Evolutionary conservation across 169 alveolate species (phyloP).

Genomic region (Haemoproteus tartakovskyi): DNA sequence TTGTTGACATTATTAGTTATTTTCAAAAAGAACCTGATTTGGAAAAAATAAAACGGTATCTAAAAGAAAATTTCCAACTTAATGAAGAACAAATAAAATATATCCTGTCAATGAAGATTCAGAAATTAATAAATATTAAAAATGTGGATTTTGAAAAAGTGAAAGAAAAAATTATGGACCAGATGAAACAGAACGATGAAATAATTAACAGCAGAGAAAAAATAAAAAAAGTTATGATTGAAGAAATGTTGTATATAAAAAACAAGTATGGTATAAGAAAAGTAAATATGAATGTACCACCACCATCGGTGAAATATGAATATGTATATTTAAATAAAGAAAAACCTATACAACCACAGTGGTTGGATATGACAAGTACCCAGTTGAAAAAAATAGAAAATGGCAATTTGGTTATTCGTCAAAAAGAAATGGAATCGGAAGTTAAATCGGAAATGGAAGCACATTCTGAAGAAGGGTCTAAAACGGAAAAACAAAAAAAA

Average conservation of each 20-base stretch:
- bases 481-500: too few relatives aligned
- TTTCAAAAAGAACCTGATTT: constrained; percentile 20
- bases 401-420: too few relatives aligned
- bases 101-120: constrained; percentile 66
- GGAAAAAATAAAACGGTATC: constrained; percentile 8
- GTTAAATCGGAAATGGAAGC: too few relatives aligned
- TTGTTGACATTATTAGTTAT: constrained; percentile 32
- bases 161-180: constrained; percentile 12
- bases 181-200: constrained; percentile 4
- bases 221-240: constrained; percentile 43
- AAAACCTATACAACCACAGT: too few relatives aligned
- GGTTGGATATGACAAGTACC: too few relatives aligned
- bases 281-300: neutral
- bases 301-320: constrained; percentile 10
- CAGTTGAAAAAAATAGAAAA: too few relatives aligned
- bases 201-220: constrained; percentile 33
- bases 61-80: constrained; percentile 51
- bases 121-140: constrained; percentile 65
- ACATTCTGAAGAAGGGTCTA: too few relatives aligned
- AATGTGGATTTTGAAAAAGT: constrained; percentile 49
- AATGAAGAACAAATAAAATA: constrained; percentile 68
- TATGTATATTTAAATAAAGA: constrained; percentile 15
- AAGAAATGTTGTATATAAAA: constrained; percentile 47
- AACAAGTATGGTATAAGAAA: constrained; percentile 28
- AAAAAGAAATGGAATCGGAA: too few relatives aligned